Conservation (phyloP, 2,329 filamentous ascomycete genomes). For the Colletotrichum brevisporum region DNA sequence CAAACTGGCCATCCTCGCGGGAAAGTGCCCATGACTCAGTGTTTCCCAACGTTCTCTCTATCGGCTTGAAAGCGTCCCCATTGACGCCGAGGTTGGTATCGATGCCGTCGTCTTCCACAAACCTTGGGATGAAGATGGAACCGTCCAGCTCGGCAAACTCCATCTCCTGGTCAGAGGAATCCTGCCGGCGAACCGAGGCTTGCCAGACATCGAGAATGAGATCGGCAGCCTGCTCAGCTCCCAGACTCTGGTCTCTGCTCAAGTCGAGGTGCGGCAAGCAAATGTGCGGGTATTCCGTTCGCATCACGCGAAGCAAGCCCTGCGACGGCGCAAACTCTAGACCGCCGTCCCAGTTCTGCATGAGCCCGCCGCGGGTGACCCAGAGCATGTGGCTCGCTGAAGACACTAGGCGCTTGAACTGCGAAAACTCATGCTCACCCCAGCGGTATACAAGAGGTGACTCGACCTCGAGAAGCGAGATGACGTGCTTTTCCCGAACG, state of each 20-base stretch:
- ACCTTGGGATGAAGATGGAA: constrained; percentile 32
- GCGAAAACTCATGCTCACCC: constrained; percentile 22
- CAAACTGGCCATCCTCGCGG: background rate
- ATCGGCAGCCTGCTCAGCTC: rapidly evolving
- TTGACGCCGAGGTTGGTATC: constrained; percentile 6
- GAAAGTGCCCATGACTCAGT: background rate
- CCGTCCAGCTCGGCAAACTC: constrained; percentile 40
- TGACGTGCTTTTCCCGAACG: constrained; percentile 21
- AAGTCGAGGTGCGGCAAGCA: constrained; percentile 36
- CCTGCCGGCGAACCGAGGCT: background rate
- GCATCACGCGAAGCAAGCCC: constrained; percentile 39
- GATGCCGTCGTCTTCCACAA: constrained; percentile 27
- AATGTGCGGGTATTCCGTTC: constrained; percentile 37
- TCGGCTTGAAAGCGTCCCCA: background rate
- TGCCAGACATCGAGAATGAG: background rate
- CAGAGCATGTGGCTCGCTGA: constrained; percentile 37
- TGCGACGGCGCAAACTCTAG: constrained; percentile 39
- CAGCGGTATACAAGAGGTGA: constrained; percentile 33
- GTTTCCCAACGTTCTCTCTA: background rate
- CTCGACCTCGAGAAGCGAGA: constrained; percentile 39
- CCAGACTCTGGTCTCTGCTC: background rate
- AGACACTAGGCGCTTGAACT: constrained; percentile 38
- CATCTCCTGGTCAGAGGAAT: constrained; percentile 7
- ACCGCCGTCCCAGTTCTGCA: constrained; percentile 26
- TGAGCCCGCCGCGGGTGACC: constrained; percentile 31